Percentiles rank a stretch among this genome's conserved stretches.
These are phyloP conservation scores for Cyberlindnera amylophila DNA, from an alignment of 805 yeast species.

Conservation along the genomic window DNA sequence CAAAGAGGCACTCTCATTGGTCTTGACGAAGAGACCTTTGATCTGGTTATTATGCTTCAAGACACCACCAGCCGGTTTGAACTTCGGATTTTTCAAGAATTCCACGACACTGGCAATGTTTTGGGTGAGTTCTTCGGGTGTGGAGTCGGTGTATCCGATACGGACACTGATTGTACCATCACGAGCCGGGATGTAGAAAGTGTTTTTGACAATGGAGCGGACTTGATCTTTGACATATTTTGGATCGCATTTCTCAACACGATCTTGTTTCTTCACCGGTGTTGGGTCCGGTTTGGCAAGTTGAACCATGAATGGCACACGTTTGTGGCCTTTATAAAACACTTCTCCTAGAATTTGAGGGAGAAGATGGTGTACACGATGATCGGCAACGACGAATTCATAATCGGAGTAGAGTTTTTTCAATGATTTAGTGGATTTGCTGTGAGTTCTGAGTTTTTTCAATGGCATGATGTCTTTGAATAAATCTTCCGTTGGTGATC, in stretches of 20 bases:
- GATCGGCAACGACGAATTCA: conserved; percentile 68
- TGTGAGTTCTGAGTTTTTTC: conserved; percentile 53
- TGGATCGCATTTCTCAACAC: conserved; percentile 62
- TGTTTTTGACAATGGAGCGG: conserved; percentile 57
- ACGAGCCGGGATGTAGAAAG: conserved; percentile 56
- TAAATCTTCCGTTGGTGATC: conserved; percentile 20
- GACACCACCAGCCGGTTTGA: conserved; percentile 54
- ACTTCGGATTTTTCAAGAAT: conserved; percentile 42
- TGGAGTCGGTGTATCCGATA: conserved; percentile 54
- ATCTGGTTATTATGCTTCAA: conserved; percentile 43
- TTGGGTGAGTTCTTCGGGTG: conserved; percentile 38
- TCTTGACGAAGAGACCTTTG: conserved; percentile 54
- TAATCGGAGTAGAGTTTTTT: conserved; percentile 52
- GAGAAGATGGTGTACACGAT: conserved; percentile 57
- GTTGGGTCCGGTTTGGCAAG: conserved; percentile 35
- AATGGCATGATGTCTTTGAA: conserved; percentile 19
- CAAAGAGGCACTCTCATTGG: conserved; percentile 61
- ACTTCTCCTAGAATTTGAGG: conserved; percentile 55
- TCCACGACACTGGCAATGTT: conserved; percentile 50
- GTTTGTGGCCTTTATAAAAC: conserved; percentile 61
- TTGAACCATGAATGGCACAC: conserved; percentile 64
- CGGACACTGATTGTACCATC: conserved; percentile 60
- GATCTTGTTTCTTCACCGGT: conserved; percentile 35
- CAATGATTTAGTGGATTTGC: conserved; percentile 37
- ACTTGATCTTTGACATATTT: conserved; percentile 61